These are phyloP conservation scores for Arabidopsis hybrid DNA, from an alignment of 441 rosid species.

Conservation along the genomic window DNA sequence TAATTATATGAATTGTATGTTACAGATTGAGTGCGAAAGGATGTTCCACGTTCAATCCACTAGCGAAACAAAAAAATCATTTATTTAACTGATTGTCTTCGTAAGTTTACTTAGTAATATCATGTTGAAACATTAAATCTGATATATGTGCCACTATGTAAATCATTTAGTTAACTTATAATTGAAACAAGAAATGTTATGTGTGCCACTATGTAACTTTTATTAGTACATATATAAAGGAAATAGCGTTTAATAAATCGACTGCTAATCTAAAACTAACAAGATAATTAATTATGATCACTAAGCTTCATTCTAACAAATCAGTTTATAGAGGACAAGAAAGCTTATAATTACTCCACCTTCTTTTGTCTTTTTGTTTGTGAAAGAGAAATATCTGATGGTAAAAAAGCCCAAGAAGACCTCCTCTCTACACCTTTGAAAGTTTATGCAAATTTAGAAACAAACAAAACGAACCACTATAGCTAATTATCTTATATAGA, in stretches of 20 bases:
- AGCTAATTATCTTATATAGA: too few relatives aligned
- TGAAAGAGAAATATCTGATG: not conserved
- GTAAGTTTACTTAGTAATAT: not conserved
- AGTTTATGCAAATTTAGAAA: not conserved
- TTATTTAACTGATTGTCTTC: not conserved
- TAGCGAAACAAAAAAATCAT: not conserved
- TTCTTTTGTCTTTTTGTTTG: constrained; percentile 10
- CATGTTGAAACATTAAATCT: not conserved
- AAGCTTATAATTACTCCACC: not conserved
- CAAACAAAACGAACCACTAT: too few relatives aligned
- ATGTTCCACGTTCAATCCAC: not conserved
- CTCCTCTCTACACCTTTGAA: not conserved
- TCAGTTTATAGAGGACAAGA: not conserved
- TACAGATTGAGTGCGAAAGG: not conserved
- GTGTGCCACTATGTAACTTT: not conserved
- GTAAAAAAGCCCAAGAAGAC: constrained; percentile 20
- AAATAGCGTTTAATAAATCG: not conserved
- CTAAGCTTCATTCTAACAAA: not conserved
- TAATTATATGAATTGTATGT: not conserved
- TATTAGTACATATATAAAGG: not conserved
- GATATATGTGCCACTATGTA: too few relatives aligned
- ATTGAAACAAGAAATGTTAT: not conserved
- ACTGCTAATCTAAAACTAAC: not conserved
- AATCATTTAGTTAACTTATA: too few relatives aligned
- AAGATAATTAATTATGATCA: not conserved